These are phyloP conservation scores for Globisporangium perplexum DNA, from an alignment of 352 stramenopile species.

Conservation along the genomic window DNA sequence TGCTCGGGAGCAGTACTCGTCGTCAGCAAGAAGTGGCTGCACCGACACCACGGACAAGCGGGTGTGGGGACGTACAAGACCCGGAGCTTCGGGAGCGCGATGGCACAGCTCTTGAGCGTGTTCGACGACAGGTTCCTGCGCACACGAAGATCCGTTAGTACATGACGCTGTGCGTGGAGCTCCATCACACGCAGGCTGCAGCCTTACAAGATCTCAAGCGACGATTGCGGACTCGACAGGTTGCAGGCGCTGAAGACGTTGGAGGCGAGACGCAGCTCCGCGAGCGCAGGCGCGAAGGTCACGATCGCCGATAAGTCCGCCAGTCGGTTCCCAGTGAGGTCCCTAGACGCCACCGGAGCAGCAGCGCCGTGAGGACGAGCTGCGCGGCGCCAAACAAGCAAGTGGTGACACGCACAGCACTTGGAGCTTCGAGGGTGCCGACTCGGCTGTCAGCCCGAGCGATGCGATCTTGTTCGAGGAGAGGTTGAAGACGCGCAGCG, in stretches of 20 bases:
- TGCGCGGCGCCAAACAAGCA: background rate
- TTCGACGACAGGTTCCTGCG: slow-evolving; percentile 21
- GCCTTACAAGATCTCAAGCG: slow-evolving; percentile 12
- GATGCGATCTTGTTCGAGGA: slow-evolving; percentile 16
- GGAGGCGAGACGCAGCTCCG: slow-evolving; percentile 14
- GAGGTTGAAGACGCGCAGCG: slow-evolving; percentile 15
- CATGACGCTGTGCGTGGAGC: no score
- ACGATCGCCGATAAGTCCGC: slow-evolving; percentile 7
- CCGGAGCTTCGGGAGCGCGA: slow-evolving; percentile 10
- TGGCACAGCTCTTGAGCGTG: slow-evolving; percentile 10
- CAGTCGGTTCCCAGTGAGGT: slow-evolving; percentile 17
- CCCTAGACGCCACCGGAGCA: background rate
- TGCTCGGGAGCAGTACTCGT: background rate
- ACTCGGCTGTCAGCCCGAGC: background rate
- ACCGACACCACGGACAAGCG: background rate
- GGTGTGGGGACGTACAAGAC: slow-evolving; percentile 8
- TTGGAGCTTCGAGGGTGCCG: slow-evolving; percentile 4
- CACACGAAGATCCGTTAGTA: no score
- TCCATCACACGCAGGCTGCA: background rate
- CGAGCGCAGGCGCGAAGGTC: slow-evolving; percentile 7
- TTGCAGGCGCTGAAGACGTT: slow-evolving; percentile 16
- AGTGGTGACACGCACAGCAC: slow-evolving; percentile 5
- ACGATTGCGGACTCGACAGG: slow-evolving; percentile 2
- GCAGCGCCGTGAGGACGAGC: background rate
- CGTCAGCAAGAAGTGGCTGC: background rate